phyloP scores from a whole-genome alignment of 768 basidiomycete species.

The Lactifluus piperatus region DNA sequence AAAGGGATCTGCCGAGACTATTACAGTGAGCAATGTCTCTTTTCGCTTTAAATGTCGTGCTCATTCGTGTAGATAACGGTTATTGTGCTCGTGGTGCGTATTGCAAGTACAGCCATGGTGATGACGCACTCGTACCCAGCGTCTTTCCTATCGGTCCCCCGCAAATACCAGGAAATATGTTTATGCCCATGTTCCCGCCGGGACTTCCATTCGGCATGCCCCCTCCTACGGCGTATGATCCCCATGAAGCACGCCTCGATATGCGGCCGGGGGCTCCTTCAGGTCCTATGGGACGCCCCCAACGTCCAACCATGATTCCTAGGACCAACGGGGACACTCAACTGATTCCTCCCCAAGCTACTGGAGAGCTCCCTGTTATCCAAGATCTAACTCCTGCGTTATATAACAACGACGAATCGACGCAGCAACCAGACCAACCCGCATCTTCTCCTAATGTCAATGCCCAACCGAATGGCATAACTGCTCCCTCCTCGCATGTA shows the following conservation, averaged over 20 bases:
- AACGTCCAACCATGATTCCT: slow-evolving; percentile 50
- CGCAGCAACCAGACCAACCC: slow-evolving; percentile 2
- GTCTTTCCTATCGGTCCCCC: slow-evolving; percentile 48
- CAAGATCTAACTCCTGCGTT: slow-evolving; percentile 67
- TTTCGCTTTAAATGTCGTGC: slow-evolving; percentile 5
- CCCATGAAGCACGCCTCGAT: slow-evolving; percentile 70
- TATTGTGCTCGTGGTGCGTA: slow-evolving; percentile 82
- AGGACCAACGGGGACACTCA: slow-evolving; percentile 41
- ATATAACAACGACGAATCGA: slow-evolving; percentile 26
- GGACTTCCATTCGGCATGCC: slow-evolving; percentile 49
- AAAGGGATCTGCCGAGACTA: slow-evolving; percentile 86
- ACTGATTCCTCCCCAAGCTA: slow-evolving; percentile 31
- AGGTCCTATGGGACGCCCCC: slow-evolving; percentile 29
- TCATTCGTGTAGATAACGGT: slow-evolving; percentile 57
- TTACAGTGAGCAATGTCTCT: slow-evolving; percentile 55
- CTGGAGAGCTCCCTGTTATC: slow-evolving; percentile 75
- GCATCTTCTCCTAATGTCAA: background rate
- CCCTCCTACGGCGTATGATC: slow-evolving; percentile 54
- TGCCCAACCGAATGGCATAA: background rate
- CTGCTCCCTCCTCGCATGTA: background rate
- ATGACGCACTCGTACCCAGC: slow-evolving; percentile 74
- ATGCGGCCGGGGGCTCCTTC: slow-evolving; percentile 45
- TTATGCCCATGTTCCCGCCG: slow-evolving; percentile 60
- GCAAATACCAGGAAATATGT: slow-evolving; percentile 38
- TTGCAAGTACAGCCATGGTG: slow-evolving; percentile 91